Base-by-base conservation (phyloP, 2,329 filamentous ascomycete genomes). In the Scorias spongiosa region DNA sequence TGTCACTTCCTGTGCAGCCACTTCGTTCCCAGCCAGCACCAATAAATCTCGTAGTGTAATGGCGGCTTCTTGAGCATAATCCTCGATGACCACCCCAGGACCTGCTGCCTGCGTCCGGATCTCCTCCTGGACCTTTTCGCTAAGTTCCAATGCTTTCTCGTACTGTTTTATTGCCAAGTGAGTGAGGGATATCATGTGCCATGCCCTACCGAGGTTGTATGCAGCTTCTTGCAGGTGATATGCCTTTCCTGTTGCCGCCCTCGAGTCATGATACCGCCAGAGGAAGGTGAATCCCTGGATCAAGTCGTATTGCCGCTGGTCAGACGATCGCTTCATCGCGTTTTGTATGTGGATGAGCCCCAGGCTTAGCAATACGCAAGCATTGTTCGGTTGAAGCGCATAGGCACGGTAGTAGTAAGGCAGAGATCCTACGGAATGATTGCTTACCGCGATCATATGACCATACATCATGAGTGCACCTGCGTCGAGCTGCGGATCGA, bases 251-350 rank as follows among this genome's bases (percentile, higher is more conserved):
- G 45, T 52, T 11, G 55, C 52, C 2, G 64, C 66, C 20, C 82
- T 71, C 20, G 76, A 58, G 2, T 76, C 69, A 51, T 83, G 80
- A 63, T 93, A 93, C 30, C 76, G 69, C 45, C 80, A 76, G 45
- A 96, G 64, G 55, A 94, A 95, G 0, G 80, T 70, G 42, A 95
- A 72, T 0, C 87, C 91, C 60, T 96, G 88, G 50, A 85, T 71
- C 37, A 95, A 78, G 36, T 87, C 76, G 57, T 84, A 89, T 58
- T 96, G 89, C 1, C 91, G 72, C 58, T 96, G 96, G 40, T 89
- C 85, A 0, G 82, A 80, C 61, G 93, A 85, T 2, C 89, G 76
- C 61, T 96, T 95, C 56, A 95, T 74, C 0, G 83, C 81, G 59
- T 91, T 83, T 60, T 95, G 85, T 34, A 95, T 75, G 60, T 94